Evolutionary conservation across 1,139 yeast species (phyloP).

Genomic region (Pneumocystis canis): DNA sequence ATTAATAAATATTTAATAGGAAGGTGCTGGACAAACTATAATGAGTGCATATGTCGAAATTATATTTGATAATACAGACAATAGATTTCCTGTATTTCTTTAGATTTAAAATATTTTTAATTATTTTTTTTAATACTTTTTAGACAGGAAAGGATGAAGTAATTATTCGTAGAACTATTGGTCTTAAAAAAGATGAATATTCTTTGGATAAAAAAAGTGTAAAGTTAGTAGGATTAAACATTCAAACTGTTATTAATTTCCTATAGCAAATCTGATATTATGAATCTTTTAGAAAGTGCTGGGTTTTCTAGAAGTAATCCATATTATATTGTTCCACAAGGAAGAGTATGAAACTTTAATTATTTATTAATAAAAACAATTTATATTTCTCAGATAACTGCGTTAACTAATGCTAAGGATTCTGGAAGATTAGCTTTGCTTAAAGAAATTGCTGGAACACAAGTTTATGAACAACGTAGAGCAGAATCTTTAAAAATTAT

Average conservation of each 20-base stretch:
- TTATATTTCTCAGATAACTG: conserved; percentile 26
- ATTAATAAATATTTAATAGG: conserved; percentile 10
- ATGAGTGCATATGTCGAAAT: conserved; percentile 91
- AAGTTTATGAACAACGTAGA: conserved; percentile 69
- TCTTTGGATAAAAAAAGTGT: conserved; percentile 49
- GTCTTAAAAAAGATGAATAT: conserved; percentile 75
- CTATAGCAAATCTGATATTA: conserved; percentile 53
- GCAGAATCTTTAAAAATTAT: conserved; percentile 70
- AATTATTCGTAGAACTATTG: conserved; percentile 71
- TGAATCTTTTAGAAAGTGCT: conserved; percentile 75
- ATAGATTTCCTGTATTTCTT: conserved; percentile 60
- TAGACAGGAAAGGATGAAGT: conserved; percentile 44
- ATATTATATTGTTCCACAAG: conserved; percentile 94
- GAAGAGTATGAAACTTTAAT: conserved; percentile 29
- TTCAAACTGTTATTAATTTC: neutral
- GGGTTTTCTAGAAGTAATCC: conserved; percentile 88
- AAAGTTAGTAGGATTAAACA: conserved; percentile 23
- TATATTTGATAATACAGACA: conserved; percentile 65
- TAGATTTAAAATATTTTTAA: conserved; percentile 16
- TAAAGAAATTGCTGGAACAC: conserved; percentile 92
- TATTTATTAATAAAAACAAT: neutral
- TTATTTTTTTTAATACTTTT: neutral
- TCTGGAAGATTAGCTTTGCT: conserved; percentile 60
- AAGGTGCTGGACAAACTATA: conserved; percentile 65
- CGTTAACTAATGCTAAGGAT: conserved; percentile 79